A percentile compares a stretch with the other conserved stretches of the same genome.
Evolutionary conservation across 75 land plant genomes (phyloP).

Genomic region (Selaginella tamariscina): DNA sequence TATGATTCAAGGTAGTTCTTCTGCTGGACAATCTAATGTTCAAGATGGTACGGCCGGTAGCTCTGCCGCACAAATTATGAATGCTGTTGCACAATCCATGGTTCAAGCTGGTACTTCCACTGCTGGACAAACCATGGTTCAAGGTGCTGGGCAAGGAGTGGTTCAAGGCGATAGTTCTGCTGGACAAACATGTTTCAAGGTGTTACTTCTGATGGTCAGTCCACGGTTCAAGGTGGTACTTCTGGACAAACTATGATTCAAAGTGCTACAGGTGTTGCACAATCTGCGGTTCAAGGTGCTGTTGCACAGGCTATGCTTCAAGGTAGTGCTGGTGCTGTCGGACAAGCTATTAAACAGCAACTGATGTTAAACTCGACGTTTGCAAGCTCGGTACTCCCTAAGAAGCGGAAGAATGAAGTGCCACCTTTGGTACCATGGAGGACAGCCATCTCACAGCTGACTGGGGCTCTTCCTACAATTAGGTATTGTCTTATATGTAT

Average conservation of each 20-base stretch:
- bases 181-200: too few relatives aligned
- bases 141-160: too few relatives aligned
- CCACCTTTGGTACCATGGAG: slow-evolving; percentile 17
- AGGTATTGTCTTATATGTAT: slow-evolving; percentile 7
- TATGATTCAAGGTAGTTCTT: too few relatives aligned
- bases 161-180: too few relatives aligned
- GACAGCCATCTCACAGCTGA: slow-evolving; percentile 11
- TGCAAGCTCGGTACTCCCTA: slow-evolving; percentile 9
- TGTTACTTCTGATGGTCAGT: too few relatives aligned
- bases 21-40: too few relatives aligned
- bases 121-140: neutral
- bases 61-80: too few relatives aligned
- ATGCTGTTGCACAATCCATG: neutral
- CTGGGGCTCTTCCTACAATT: slow-evolving; percentile 15
- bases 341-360: neutral
- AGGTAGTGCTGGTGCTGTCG: neutral
- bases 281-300: too few relatives aligned
- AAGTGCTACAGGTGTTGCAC: too few relatives aligned
- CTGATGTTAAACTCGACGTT: neutral
- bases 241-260: too few relatives aligned
- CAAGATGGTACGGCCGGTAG: too few relatives aligned
- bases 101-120: neutral
- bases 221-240: neutral
- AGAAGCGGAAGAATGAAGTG: slow-evolving; percentile 14
- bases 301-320: too few relatives aligned